These are phyloP conservation scores for Marasmius fiardii DNA, from an alignment of 1,284 basidiomycete species.

Conservation along the genomic window DNA sequence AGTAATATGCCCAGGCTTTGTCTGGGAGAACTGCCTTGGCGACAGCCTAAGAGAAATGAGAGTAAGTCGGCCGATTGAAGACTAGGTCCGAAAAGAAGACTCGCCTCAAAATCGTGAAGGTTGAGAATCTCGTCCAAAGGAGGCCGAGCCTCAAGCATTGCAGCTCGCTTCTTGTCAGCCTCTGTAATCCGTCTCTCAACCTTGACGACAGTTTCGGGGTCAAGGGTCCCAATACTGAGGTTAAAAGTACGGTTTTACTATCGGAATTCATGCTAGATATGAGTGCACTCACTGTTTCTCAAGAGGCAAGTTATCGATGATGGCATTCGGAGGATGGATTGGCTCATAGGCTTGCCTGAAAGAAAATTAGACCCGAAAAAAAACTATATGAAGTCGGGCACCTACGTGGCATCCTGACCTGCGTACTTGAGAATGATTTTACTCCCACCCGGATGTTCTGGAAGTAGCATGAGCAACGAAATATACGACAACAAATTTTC, in stretches of 20 bases:
- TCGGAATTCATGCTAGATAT: not conserved
- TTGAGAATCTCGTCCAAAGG: constrained; percentile 77
- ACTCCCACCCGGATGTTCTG: constrained; percentile 64
- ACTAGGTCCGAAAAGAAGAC: constrained; percentile 3
- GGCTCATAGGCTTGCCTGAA: constrained; percentile 74
- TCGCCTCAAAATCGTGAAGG: constrained; percentile 89
- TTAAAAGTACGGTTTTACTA: constrained; percentile 12
- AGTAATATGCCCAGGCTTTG: constrained; percentile 90
- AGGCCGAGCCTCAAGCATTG: constrained; percentile 54
- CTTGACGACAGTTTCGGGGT: constrained; percentile 58
- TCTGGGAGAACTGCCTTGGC: constrained; percentile 71
- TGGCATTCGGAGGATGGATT: constrained; percentile 87
- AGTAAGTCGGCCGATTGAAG: not conserved
- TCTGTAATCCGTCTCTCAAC: constrained; percentile 53
- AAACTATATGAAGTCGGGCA: constrained; percentile 1
- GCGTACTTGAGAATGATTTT: constrained; percentile 60
- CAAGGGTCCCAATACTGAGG: constrained; percentile 64
- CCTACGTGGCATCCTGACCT: constrained; percentile 73
- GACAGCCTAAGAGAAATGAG: constrained; percentile 31
- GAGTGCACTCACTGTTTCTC: constrained; percentile 63
- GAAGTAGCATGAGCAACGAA: not conserved
- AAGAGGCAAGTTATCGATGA: constrained; percentile 75
- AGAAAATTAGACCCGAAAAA: not conserved
- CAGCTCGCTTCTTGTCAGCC: constrained; percentile 56
- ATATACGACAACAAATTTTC: not conserved